A percentile compares a stretch with the other conserved stretches of the same genome.
Conservation (phyloP, 2,329 filamentous ascomycete genomes). For the Mycosphaerella sp. region DNA sequence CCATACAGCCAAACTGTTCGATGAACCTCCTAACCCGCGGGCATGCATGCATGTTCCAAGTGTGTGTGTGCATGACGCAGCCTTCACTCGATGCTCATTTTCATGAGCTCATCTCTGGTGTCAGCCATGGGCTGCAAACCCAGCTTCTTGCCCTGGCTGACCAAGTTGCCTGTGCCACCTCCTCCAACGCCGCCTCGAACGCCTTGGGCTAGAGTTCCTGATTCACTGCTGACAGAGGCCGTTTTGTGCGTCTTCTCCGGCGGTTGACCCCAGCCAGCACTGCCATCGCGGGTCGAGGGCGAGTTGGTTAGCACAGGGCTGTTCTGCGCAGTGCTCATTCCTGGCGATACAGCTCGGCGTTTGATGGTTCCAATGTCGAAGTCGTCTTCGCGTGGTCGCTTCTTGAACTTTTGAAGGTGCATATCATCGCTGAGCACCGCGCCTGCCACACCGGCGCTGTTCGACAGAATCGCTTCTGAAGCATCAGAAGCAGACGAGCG, state of each 20-base stretch:
- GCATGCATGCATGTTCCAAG: background rate
- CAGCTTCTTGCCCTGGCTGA: constrained; percentile 49
- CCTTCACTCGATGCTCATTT: constrained; percentile 51
- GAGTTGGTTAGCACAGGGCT: constrained; percentile 78
- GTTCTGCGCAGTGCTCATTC: constrained; percentile 78
- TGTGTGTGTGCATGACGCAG: background rate
- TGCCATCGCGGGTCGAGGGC: constrained; percentile 62
- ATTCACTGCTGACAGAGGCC: constrained; percentile 11
- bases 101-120: constrained; percentile 91
- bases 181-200: constrained; percentile 13
- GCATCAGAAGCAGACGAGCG: constrained; percentile 31
- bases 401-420: constrained; percentile 50
- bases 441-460: constrained; percentile 13
- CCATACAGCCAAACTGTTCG: background rate
- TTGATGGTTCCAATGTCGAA: constrained; percentile 86
- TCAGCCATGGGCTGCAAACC: constrained; percentile 91
- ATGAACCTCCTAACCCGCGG: background rate
- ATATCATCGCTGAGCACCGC: constrained; percentile 31
- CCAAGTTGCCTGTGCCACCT: constrained; percentile 13
- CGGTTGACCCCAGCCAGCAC: constrained; percentile 62
- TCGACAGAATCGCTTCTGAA: constrained; percentile 24
- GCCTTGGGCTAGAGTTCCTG: constrained; percentile 3
- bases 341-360: constrained; percentile 81
- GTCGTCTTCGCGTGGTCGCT: constrained; percentile 83
- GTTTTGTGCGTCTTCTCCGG: constrained; percentile 38